Evolutionary conservation across 176 grass and related monocot species (phyloP), one percentile per base, ranked within the genome.

Genomic region (Raddia guianensis): DNA sequence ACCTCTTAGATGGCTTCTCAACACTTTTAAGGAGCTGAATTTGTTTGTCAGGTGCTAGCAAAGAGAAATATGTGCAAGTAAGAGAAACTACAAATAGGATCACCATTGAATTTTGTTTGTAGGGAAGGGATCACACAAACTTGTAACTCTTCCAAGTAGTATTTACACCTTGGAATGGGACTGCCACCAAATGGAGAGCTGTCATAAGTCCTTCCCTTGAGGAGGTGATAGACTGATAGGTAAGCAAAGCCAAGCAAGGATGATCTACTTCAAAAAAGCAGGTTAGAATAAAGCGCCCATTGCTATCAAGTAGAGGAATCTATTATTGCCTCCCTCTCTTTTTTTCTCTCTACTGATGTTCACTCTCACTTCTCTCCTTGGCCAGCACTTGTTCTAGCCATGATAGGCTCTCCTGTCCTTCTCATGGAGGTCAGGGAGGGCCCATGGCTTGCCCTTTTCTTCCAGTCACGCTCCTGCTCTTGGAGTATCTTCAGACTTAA

Each of bases 361-460:
- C 73, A 37, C 37, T 71, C 60, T 73, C 86, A 81, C 37, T 72
- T 49, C 62, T 80, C 46, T 65, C 62, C 35, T 49, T 75, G 63
- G 70, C 56, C 37, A 75, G 82, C 87, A 89, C 77, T 70, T 84
- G 69, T 63, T 32, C 48, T 16, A 76, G 12, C 42, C 27, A 76
- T 66, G 77, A 85, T 81, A 85, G 82, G 82, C 40, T 52, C 49
- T 66, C 72, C 49, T 81, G 77, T 81, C 82, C 42, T 45, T 72
- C 16, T 89, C 77, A 85, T 70, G 61, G 63, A n/a, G 51, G 80
- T 63, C 15, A 62, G 63, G 75, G 66, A 84, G 68, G 61, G 50
- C 46, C 69, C 76, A 61, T 63, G 63, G 20, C 21, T 79, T 67
- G 66, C 45, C 35, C 75, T 80, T 88, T 80, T 80, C 70, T 63